These are phyloP conservation scores for Ganoderma lucidum DNA, from an alignment of 1,284 basidiomycete species.

Conservation along the genomic window DNA sequence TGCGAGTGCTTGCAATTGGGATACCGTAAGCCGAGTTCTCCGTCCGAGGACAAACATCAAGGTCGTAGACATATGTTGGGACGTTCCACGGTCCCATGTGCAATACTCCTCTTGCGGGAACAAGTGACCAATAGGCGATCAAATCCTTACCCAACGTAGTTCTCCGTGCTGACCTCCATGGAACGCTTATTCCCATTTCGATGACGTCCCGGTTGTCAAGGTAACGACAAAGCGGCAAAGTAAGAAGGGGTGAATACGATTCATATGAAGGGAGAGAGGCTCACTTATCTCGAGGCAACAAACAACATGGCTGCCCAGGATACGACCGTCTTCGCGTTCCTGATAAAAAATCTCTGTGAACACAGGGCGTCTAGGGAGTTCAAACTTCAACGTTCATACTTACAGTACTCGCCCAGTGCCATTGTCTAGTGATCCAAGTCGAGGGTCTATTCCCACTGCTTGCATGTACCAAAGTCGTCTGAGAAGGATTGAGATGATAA, in stretches of 20 bases:
- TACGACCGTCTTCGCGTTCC: constrained; percentile 73
- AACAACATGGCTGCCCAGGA: constrained; percentile 89
- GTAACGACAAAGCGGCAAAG: background rate
- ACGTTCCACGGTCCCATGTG: background rate
- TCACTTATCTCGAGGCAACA: constrained; percentile 74
- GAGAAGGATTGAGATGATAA: no score
- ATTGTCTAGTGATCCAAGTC: no score
- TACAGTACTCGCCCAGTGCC: no score
- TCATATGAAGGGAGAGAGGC: constrained; percentile 33
- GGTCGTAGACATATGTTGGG: no score
- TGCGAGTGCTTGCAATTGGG: background rate
- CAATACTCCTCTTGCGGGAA: background rate
- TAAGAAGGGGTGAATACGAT: background rate
- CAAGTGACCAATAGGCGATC: background rate
- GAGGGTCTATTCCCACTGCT: no score
- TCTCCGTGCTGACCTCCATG: constrained; percentile 62
- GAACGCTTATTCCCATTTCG: constrained; percentile 75
- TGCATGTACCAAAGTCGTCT: no score
- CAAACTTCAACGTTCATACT: background rate
- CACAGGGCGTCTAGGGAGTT: background rate
- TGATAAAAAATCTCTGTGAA: constrained; percentile 60
- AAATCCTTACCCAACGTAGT: constrained; percentile 38
- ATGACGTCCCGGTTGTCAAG: constrained; percentile 68
- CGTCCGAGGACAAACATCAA: no score
- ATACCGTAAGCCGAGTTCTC: background rate